Percentiles rank a stretch among this genome's conserved stretches.
These are phyloP conservation scores for Musa balbisiana DNA, from an alignment of 202 grass and related monocot genomes.

Conservation along the genomic window DNA sequence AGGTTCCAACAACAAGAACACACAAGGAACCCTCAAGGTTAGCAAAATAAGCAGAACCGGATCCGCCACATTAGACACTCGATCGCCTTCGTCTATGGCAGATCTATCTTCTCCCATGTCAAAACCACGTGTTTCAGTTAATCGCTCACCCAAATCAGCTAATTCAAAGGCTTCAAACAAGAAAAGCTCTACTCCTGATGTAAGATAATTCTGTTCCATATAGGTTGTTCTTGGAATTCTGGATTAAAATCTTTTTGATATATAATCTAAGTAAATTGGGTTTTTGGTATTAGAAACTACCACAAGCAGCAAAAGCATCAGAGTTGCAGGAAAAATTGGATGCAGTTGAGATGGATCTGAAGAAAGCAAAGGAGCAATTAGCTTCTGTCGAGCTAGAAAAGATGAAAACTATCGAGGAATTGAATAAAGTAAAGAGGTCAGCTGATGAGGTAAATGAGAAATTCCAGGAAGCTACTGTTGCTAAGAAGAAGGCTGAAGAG, in stretches of 20 bases:
- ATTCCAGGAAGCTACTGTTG: conserved; percentile 1
- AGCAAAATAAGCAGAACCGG: not conserved
- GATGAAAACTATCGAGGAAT: not conserved
- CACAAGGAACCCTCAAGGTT: not conserved
- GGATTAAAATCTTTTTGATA: not conserved
- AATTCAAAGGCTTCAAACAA: not conserved
- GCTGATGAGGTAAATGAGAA: conserved; percentile 4
- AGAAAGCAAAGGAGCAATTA: conserved; percentile 15
- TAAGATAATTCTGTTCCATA: not conserved
- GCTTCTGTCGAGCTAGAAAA: conserved; percentile 1
- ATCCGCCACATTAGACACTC: not conserved
- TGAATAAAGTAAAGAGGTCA: conserved; percentile 5
- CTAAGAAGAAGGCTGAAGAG: conserved; percentile 4
- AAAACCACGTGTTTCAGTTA: not conserved
- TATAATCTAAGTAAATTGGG: not conserved
- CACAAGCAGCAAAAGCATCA: not conserved
- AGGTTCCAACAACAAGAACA: not conserved
- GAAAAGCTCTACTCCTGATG: not conserved
- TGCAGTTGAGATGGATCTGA: conserved; percentile 1
- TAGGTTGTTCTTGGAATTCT: not conserved
- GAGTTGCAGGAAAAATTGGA: conserved; percentile 1
- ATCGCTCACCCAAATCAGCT: not conserved
- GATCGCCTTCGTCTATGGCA: not conserved
- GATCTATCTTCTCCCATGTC: not conserved
- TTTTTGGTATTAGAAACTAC: not conserved